Conservation (phyloP, 257 asterid genomes). For the Jasminum sambac region DNA sequence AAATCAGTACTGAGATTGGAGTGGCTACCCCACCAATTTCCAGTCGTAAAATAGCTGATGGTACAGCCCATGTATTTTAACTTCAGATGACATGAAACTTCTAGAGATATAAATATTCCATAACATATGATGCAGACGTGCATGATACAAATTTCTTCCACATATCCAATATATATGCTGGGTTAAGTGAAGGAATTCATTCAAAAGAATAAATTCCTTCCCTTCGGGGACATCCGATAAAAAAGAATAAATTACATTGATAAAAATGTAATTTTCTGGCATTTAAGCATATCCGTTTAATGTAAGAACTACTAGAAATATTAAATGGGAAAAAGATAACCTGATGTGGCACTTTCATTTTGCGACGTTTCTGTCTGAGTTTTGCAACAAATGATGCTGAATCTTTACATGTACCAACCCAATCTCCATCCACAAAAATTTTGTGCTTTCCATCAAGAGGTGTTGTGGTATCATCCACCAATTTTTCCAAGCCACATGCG, state of each 20-base stretch:
- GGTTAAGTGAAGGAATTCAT: constrained; percentile 15
- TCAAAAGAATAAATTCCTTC: background rate
- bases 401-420: constrained; percentile 84
- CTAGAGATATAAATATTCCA: background rate
- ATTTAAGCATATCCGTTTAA: background rate
- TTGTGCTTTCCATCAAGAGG: constrained; percentile 51
- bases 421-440: constrained; percentile 82
- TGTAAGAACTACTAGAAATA: constrained; percentile 21
- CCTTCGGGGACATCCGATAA: too few species aligned
- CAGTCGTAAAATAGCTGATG: background rate
- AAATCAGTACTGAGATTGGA: background rate
- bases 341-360: constrained; percentile 64
- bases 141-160: background rate
- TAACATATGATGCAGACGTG: constrained; percentile 10
- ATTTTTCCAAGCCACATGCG: constrained; percentile 72
- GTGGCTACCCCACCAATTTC: background rate
- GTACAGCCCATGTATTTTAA: background rate
- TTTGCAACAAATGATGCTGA: constrained; percentile 61
- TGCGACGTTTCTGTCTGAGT: constrained; percentile 75
- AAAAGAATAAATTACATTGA: background rate
- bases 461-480: constrained; percentile 53
- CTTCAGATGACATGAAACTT: background rate
- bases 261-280: background rate
- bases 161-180: background rate
- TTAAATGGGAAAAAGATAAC: constrained; percentile 40